Conservation (phyloP, 78 protist genomes). For the Emiliania huxleyi region DNA sequence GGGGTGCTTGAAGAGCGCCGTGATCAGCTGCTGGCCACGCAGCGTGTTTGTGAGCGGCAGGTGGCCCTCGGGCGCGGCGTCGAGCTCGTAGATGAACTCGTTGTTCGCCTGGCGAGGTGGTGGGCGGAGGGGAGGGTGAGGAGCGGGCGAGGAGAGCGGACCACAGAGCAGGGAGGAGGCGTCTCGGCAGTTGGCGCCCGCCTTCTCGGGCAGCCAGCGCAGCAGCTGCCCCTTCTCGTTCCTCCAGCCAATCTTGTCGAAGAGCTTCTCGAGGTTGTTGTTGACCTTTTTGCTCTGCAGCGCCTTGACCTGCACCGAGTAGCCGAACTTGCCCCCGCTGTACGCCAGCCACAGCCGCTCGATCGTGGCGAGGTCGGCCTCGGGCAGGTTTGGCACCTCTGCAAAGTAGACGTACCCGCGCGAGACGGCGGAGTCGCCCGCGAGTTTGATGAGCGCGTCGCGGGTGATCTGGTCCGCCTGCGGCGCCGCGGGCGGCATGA, state of each 20-base stretch:
- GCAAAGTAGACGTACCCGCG: slow-evolving; percentile 9
- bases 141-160: no score
- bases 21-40: neutral
- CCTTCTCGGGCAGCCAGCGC: neutral
- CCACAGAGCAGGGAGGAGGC: no score
- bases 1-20: neutral
- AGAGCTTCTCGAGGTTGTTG: neutral
- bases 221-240: neutral
- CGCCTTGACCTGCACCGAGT: neutral
- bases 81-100: slow-evolving; percentile 10
- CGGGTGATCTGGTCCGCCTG: slow-evolving; percentile 5
- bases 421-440: neutral
- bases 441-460: neutral
- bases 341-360: slow-evolving; percentile 1
- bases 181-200: no score
- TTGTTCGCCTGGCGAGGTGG: no score
- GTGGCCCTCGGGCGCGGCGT: neutral
- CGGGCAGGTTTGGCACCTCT: neutral
- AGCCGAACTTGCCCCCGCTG: neutral
- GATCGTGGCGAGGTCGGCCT: neutral
- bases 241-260: neutral
- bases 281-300: neutral
- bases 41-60: neutral
- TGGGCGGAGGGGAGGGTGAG: no score
- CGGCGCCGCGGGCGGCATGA: no score